Percentiles rank a stretch among this genome's conserved stretches.
Evolutionary conservation across 768 basidiomycete species (phyloP).

Genomic region (Lactarius quietus): DNA sequence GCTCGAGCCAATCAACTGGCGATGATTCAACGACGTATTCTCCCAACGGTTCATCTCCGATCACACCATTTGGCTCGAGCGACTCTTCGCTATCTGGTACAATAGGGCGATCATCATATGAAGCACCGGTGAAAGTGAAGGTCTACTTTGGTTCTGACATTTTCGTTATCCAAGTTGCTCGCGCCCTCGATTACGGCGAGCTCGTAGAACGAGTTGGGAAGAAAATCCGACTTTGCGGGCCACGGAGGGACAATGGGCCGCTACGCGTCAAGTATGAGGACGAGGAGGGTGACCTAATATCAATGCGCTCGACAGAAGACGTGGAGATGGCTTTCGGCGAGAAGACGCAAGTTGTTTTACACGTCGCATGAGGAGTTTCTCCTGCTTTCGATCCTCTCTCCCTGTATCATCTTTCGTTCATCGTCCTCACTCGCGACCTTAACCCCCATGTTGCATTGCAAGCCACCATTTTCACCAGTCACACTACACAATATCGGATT

Average conservation of each 20-base stretch:
- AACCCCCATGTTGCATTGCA: constrained; percentile 20
- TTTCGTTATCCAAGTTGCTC: constrained; percentile 88
- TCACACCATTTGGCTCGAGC: constrained; percentile 88
- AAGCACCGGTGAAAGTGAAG: constrained; percentile 79
- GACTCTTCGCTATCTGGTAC: constrained; percentile 70
- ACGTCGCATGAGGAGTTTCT: constrained; percentile 58
- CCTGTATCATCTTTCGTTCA: constrained; percentile 12
- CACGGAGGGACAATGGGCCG: constrained; percentile 72
- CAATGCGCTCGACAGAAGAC: constrained; percentile 86
- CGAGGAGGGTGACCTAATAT: constrained; percentile 90
- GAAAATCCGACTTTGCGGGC: constrained; percentile 91
- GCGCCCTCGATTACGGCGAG: constrained; percentile 72
- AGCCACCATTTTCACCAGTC: constrained; percentile 17
- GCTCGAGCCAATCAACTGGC: constrained; percentile 78
- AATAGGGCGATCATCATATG: constrained; percentile 47
- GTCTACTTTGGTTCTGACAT: constrained; percentile 95
- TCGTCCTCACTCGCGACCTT: neutral
- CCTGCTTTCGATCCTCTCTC: constrained; percentile 3
- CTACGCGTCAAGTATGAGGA: constrained; percentile 86
- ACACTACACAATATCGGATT: constrained; percentile 8
- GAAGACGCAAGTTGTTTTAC: constrained; percentile 81
- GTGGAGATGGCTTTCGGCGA: constrained; percentile 91
- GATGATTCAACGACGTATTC: constrained; percentile 84
- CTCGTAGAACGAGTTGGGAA: constrained; percentile 86
- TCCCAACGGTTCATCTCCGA: constrained; percentile 79